phyloP scores from a whole-genome alignment of 441 rosid genomes.

The Gossypium trilobum region DNA sequence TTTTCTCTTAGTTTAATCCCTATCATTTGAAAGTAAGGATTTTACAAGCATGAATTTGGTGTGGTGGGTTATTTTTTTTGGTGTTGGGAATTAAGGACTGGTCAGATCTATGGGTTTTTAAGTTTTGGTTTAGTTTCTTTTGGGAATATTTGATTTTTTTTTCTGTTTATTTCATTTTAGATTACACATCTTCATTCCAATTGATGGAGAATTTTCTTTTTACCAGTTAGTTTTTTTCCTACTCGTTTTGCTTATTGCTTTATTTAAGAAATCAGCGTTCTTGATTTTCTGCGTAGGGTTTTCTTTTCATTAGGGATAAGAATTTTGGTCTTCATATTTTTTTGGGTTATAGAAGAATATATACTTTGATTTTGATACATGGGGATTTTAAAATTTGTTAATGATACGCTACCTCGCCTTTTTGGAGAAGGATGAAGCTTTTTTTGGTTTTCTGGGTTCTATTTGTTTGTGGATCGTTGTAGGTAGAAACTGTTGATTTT shows the following conservation, averaged over 20 bases:
- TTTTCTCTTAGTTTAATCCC: not conserved
- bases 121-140: not conserved
- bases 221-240: not conserved
- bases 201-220: not conserved
- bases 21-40: not conserved
- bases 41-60: not conserved
- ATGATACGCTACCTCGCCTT: not conserved
- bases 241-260: not conserved
- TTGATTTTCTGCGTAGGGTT: not conserved
- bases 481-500: not conserved
- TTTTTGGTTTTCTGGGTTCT: not conserved
- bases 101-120: constrained; percentile 16
- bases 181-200: not conserved
- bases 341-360: not conserved
- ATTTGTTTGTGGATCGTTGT: not conserved
- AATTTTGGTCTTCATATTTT: not conserved
- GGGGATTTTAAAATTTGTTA: not conserved
- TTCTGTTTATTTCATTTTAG: not conserved
- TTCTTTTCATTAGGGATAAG: not conserved
- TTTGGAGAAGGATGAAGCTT: not conserved
- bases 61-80: not conserved
- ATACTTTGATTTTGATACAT: not conserved
- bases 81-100: not conserved
- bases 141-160: not conserved
- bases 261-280: not conserved